Percentiles rank a stretch among this genome's conserved stretches.
phyloP scores from a whole-genome alignment of 73 alveolate genomes.

The Urostyla sp. region DNA sequence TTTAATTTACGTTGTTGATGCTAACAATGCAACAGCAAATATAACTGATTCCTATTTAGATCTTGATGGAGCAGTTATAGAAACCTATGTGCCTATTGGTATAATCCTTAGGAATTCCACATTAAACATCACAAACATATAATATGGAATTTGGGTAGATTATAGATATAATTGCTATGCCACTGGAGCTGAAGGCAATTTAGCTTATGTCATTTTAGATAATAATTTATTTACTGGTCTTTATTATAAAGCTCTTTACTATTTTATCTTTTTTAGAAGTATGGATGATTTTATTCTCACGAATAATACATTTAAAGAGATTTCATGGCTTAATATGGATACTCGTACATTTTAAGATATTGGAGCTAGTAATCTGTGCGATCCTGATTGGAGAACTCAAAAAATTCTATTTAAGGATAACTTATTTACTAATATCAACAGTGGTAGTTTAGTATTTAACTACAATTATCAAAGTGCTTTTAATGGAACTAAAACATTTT shows the following conservation, averaged over 20 bases:
- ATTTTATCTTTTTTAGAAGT: slow-evolving; percentile 36
- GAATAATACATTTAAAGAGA: slow-evolving; percentile 28
- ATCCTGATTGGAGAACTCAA: slow-evolving; percentile 34
- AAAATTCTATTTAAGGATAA: slow-evolving; percentile 29
- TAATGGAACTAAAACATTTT: slow-evolving; percentile 36
- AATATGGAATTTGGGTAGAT: slow-evolving; percentile 58
- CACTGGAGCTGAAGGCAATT: not conserved
- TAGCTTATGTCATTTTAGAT: slow-evolving; percentile 1
- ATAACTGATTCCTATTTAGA: slow-evolving; percentile 24
- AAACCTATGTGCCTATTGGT: slow-evolving; percentile 50
- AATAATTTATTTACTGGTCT: slow-evolving; percentile 11
- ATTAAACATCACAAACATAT: slow-evolving; percentile 44
- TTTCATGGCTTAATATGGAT: slow-evolving; percentile 46
- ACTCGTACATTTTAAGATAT: slow-evolving; percentile 57
- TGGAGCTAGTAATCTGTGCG: slow-evolving; percentile 36
- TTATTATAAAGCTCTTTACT: slow-evolving; percentile 44
- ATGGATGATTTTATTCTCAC: slow-evolving; percentile 42
- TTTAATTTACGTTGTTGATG: slow-evolving; percentile 38
- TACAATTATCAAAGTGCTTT: slow-evolving; percentile 51
- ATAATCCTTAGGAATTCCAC: not conserved
- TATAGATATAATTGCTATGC: slow-evolving; percentile 51
- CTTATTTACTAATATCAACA: slow-evolving; percentile 1
- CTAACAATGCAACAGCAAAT: not conserved
- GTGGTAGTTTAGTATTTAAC: slow-evolving; percentile 24
- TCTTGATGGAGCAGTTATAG: slow-evolving; percentile 50